phyloP scores from a whole-genome alignment of 106 monocot genomes.

The Dactylorhiza incarnata region DNA sequence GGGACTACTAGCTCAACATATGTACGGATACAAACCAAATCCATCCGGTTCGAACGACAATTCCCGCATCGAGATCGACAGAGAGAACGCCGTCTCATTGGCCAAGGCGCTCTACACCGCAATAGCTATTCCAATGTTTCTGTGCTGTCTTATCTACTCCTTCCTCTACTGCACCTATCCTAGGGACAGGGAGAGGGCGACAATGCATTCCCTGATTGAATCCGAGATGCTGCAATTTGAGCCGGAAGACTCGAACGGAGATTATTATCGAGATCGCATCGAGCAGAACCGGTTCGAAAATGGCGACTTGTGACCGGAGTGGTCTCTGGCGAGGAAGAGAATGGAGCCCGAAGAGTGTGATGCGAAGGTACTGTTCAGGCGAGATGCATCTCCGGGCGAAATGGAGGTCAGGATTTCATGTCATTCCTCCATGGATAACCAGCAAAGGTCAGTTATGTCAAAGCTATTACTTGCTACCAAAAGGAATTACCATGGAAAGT shows the following conservation, averaged over 20 bases:
- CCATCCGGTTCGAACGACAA: conserved; percentile 16
- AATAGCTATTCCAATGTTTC: conserved; percentile 65
- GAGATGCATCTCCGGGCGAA: conserved; percentile 3
- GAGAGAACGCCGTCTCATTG: conserved; percentile 67
- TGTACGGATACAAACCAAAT: conserved; percentile 62
- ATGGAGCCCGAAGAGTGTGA: conserved; percentile 29
- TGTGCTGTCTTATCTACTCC: conserved; percentile 77
- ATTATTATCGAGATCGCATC: neutral
- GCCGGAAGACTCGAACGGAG: conserved; percentile 16
- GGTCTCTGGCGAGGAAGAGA: conserved; percentile 32
- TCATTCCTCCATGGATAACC: neutral
- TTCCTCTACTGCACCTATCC: conserved; percentile 80
- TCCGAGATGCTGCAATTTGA: conserved; percentile 67
- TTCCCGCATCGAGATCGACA: conserved; percentile 35
- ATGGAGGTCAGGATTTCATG: neutral
- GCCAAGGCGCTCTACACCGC: conserved; percentile 84
- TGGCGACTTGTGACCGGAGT: conserved; percentile 27
- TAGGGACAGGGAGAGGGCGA: conserved; percentile 65
- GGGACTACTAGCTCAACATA: conserved; percentile 63
- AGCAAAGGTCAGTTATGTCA: neutral
- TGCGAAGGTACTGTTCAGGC: conserved; percentile 22
- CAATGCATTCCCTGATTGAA: conserved; percentile 60
- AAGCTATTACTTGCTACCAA: neutral
- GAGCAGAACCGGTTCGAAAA: conserved; percentile 10
- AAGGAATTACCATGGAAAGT: too few species aligned